These are phyloP conservation scores for Sclerotinia sclerotiorum DNA, from an alignment of 2,329 filamentous ascomycete species.

Conservation along the genomic window DNA sequence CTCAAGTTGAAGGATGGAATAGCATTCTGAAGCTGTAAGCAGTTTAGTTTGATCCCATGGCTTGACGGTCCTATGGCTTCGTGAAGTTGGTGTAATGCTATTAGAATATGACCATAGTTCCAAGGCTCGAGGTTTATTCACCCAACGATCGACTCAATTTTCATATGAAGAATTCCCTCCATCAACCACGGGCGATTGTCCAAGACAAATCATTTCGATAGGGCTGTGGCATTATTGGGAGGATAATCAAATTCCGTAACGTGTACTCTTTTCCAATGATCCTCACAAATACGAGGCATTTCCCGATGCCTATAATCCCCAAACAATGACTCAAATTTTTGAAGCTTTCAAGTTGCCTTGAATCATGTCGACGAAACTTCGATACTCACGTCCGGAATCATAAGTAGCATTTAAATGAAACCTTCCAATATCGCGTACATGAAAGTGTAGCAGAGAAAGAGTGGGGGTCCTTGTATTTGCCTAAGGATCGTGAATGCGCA, in stretches of 20 bases:
- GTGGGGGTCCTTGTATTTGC: too few species aligned
- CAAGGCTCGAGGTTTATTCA: too few species aligned
- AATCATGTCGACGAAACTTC: background rate
- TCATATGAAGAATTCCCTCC: background rate
- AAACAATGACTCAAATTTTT: background rate
- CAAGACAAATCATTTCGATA: background rate
- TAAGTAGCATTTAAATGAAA: background rate
- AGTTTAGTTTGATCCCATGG: background rate
- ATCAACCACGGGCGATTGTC: background rate
- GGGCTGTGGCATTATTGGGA: too few species aligned
- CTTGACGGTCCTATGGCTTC: background rate
- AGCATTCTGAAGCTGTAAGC: background rate
- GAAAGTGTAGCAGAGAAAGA: background rate
- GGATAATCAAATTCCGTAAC: background rate
- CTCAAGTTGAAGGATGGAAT: background rate
- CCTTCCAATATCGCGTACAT: background rate
- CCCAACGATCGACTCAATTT: background rate
- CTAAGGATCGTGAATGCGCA: background rate
- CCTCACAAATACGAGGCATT: too few species aligned
- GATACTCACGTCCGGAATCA: background rate
- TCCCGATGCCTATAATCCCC: background rate
- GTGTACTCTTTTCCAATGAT: too few species aligned
- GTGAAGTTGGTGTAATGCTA: too few species aligned
- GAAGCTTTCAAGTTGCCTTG: too few species aligned
- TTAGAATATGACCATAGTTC: background rate